These are phyloP conservation scores for Neurospora tetraspora DNA, from an alignment of 495 filamentous ascomycete genomes.

Conservation along the genomic window DNA sequence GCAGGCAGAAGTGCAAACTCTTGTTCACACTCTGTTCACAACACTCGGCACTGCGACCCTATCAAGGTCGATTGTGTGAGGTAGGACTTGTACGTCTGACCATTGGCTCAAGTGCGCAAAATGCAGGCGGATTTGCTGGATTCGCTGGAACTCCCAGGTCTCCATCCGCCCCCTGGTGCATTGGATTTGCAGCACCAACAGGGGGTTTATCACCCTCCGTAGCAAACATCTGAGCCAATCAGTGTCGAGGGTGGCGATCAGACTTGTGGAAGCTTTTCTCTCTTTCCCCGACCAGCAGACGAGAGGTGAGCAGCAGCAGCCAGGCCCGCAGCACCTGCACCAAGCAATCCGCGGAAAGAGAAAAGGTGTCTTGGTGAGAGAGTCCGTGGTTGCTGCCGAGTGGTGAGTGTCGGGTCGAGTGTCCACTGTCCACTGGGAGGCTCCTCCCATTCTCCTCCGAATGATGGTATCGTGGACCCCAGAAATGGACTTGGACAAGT, in stretches of 20 bases:
- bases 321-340: not conserved
- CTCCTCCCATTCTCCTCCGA: not conserved
- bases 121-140: conserved; percentile 5
- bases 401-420: not conserved
- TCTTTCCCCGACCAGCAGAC: not conserved
- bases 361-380: not conserved
- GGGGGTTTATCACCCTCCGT: not conserved
- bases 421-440: not conserved
- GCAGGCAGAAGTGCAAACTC: not conserved
- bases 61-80: not conserved
- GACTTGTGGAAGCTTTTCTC: conserved; percentile 12
- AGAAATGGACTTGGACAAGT: not conserved
- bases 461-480: not conserved
- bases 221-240: conserved; percentile 27
- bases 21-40: not conserved
- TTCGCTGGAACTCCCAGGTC: conserved; percentile 7
- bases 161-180: conserved; percentile 10
- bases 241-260: conserved; percentile 18
- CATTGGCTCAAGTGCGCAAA: not conserved
- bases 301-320: not conserved
- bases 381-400: not conserved
- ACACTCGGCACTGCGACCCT: not conserved
- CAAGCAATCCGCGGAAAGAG: not conserved
- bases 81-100: not conserved
- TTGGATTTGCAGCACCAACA: not conserved